Evolutionary conservation across 495 filamentous ascomycete species (phyloP), one percentile per base, ranked within the genome.

Genomic region (Wilcoxina mikolae): DNA sequence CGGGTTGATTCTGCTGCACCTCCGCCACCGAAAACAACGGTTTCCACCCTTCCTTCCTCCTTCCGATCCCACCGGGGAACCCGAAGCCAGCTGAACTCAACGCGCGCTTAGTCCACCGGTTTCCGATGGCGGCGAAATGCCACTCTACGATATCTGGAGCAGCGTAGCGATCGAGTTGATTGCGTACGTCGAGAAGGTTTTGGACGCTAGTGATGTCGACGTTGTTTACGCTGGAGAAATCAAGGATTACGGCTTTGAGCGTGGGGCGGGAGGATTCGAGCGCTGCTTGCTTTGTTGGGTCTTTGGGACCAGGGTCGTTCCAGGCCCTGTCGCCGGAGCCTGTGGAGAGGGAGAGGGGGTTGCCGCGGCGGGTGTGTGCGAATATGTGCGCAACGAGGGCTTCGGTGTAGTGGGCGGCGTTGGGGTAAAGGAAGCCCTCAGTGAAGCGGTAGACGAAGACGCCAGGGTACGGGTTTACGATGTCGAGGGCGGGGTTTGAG

Each of bases 401-500:
- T 64, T 95, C 89, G 27, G 94, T 78, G 66, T 94, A 93, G 69
- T 91, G 85, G 65, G 84, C 84, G 27, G 87, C 87, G 61, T 94
- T 98, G 56, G 89, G 86, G 61, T 95, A 98, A 72, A 91, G 89
- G 74, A 93, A 95, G 31, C 62, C 88, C 72, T 98, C 91, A 3
- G 87, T 82, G 71, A 98, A 96, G 38, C 91, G 80, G 71, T 95
- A 98, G 67, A 98, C 95, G 73, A 96, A 96, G 61, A 98, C 80
- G 55, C 91, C 91, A 0, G 91, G 89, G 64, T 88, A 88, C 4
- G 91, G 91, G 57, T 76, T 79, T 54, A 82, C 71, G 7, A 94
- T 71, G 2, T 85, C 76, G 53, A 98, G 73, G 18, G 83, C 74
- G 1, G 93, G 91, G 67, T 98, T 98, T 12, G 85, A 88, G 44